These are phyloP conservation scores for Tetrapisispora phaffii DNA, from an alignment of 805 yeast species.

Conservation along the genomic window DNA sequence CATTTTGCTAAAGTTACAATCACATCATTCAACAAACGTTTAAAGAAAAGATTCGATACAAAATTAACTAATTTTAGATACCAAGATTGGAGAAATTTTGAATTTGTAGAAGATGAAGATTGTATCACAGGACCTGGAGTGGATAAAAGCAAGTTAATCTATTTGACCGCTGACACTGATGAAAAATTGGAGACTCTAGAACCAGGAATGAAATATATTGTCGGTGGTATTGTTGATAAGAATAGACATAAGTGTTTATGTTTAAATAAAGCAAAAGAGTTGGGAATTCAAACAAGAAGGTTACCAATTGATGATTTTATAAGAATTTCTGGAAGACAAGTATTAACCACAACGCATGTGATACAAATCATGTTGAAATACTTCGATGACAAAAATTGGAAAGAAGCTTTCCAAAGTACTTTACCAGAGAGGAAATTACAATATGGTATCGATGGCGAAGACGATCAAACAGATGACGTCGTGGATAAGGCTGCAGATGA, in stretches of 20 bases:
- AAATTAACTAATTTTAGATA: slow-evolving; percentile 46
- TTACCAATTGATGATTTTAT: slow-evolving; percentile 84
- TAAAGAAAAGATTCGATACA: slow-evolving; percentile 60
- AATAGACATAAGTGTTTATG: slow-evolving; percentile 80
- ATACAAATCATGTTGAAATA: slow-evolving; percentile 75
- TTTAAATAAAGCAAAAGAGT: slow-evolving; percentile 62
- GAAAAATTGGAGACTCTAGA: slow-evolving; percentile 54
- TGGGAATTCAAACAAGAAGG: slow-evolving; percentile 64
- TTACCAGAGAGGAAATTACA: slow-evolving; percentile 68
- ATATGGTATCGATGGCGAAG: not conserved
- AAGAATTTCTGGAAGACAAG: slow-evolving; percentile 74
- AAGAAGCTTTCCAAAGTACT: slow-evolving; percentile 72
- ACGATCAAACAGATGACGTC: not conserved
- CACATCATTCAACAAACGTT: slow-evolving; percentile 53
- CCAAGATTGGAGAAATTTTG: slow-evolving; percentile 57
- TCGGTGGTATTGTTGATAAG: slow-evolving; percentile 95
- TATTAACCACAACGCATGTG: slow-evolving; percentile 91
- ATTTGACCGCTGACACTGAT: slow-evolving; percentile 81
- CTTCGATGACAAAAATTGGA: slow-evolving; percentile 77
- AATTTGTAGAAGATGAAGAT: slow-evolving; percentile 36
- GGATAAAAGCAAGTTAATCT: slow-evolving; percentile 40
- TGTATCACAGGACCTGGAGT: slow-evolving; percentile 27
- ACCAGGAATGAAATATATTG: slow-evolving; percentile 65
- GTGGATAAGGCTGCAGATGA: not conserved
- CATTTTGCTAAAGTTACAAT: slow-evolving; percentile 50